These are phyloP conservation scores for Powellomyces hirtus DNA, from an alignment of 192 early-diverging fungal genomes.

Conservation along the genomic window DNA sequence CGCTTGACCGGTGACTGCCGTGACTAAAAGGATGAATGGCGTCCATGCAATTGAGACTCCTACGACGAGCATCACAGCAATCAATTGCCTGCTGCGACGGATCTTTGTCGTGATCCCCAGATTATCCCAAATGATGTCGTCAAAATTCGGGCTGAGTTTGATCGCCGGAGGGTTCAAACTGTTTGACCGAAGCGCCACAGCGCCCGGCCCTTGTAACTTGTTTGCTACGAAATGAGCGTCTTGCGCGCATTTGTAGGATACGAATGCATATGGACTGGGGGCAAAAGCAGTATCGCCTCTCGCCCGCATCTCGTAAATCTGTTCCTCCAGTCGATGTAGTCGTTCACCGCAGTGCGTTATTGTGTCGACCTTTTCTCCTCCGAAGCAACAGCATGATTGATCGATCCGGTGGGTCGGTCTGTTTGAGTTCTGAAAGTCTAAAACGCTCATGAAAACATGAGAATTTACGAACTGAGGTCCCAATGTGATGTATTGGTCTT, in stretches of 20 bases:
- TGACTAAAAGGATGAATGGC: conserved; percentile 25
- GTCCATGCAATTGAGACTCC: conserved; percentile 38
- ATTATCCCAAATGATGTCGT: conserved; percentile 55
- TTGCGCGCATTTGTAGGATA: conserved; percentile 31
- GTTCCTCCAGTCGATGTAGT: conserved; percentile 37
- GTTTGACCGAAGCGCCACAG: not conserved
- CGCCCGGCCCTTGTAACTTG: not conserved
- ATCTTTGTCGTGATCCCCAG: conserved; percentile 27
- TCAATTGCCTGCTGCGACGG: conserved; percentile 27
- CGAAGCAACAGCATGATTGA: conserved; percentile 6
- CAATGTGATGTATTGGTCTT: too few relatives aligned
- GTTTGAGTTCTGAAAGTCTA: not conserved
- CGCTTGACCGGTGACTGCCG: conserved; percentile 20
- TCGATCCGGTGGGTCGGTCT: conserved; percentile 36
- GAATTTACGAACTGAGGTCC: too few relatives aligned
- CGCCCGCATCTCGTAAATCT: conserved; percentile 44
- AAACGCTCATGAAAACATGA: conserved; percentile 5
- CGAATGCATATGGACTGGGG: conserved; percentile 36
- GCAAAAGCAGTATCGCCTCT: conserved; percentile 28
- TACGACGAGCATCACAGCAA: conserved; percentile 30
- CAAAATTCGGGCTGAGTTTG: conserved; percentile 39
- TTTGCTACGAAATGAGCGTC: conserved; percentile 31
- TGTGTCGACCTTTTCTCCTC: conserved; percentile 41
- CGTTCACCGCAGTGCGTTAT: conserved; percentile 29
- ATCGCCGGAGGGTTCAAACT: conserved; percentile 18